Evolutionary conservation across 352 stramenopile species (phyloP), one percentile per base, ranked within the genome.

Genomic region (Phytopythium litorale): DNA sequence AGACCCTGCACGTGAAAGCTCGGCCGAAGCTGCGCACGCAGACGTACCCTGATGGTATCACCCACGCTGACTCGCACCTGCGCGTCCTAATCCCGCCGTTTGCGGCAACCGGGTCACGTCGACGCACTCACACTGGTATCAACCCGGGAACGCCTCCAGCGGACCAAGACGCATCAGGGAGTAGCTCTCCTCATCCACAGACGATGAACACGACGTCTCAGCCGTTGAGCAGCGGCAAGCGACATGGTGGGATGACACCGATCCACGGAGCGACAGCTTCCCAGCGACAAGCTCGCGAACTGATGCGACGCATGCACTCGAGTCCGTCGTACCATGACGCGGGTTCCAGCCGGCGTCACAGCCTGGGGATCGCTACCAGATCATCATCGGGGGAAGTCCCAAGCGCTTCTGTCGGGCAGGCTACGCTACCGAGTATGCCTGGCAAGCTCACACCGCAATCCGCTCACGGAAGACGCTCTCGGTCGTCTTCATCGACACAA

Each of bases 1-100:
- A 95, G 67, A 69, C 84, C 4, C 60, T 95, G 40, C 66, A 88
- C 21, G 84, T 93, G 9, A 79, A 78, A 32, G 81, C 91, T 25
- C 76, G 78, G 57, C 65, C 80, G 32, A 92, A 90, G 55, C 62
- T 75, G 40, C 64, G 77, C 4, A 21, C 76, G 28, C 65, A 75
- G 15, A 62, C 56, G 13, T 67, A 70, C 32, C 46, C 63, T 4
- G 67, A 73, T 13, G 19, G 48, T n/a, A 60, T n/a, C 19, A 42
- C 37, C 2, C 56, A 72, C 40, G 9, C 58, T 7, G 66, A 72
- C 13, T 49, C 63, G 25, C 67, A 73, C 46, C 37, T 68, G 38
- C 67, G 67, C 15, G 66, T 72, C 13, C 60, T 56, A 9, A 61
- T 73, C 18, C 51, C 63, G 4, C 40, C 43, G 38, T 51, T 59